A percentile compares a stretch with the other conserved stretches of the same genome.
Conservation (phyloP, 192 early-diverging fungal genomes). For the Coemansia sp. region DNA sequence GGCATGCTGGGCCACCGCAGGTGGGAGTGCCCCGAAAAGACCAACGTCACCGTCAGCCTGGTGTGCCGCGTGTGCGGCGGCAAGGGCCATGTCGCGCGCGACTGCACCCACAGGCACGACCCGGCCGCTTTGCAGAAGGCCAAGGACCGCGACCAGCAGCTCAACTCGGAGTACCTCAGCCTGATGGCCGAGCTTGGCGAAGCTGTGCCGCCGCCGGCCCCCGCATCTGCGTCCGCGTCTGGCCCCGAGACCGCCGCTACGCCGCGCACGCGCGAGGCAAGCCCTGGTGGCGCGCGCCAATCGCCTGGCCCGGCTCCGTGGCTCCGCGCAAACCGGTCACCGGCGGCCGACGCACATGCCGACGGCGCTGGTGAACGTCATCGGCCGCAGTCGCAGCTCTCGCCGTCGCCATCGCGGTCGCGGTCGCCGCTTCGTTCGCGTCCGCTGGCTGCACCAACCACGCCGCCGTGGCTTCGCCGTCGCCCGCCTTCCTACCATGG, state of each 20-base stretch:
- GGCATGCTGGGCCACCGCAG: conserved; percentile 84
- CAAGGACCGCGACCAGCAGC: conserved; percentile 74
- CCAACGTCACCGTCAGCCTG: conserved; percentile 81
- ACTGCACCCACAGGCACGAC: conserved; percentile 86
- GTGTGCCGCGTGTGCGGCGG: conserved; percentile 87
- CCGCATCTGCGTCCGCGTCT: conserved; percentile 46
- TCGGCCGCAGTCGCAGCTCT: conserved; percentile 4
- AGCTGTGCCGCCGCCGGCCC: no score
- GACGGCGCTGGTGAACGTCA: conserved; percentile 4
- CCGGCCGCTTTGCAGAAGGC: conserved; percentile 71
- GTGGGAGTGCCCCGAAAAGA: conserved; percentile 86
- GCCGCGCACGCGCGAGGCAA: conserved; percentile 3
- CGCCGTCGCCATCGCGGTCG: conserved; percentile 10
- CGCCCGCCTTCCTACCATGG: conserved; percentile 17
- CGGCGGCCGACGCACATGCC: neutral
- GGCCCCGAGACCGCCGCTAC: neutral
- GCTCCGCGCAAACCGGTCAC: conserved; percentile 26
- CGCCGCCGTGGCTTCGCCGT: conserved; percentile 40
- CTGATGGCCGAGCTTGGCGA: conserved; percentile 95
- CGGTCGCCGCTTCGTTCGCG: conserved; percentile 26
- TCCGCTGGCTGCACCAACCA: conserved; percentile 22
- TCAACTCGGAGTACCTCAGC: conserved; percentile 86
- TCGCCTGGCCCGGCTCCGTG: conserved; percentile 29
- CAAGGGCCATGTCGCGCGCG: conserved; percentile 88
- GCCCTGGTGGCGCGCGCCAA: neutral